Base-by-base conservation (phyloP, 1,139 yeast genomes). In the Candida gigantensis region DNA sequence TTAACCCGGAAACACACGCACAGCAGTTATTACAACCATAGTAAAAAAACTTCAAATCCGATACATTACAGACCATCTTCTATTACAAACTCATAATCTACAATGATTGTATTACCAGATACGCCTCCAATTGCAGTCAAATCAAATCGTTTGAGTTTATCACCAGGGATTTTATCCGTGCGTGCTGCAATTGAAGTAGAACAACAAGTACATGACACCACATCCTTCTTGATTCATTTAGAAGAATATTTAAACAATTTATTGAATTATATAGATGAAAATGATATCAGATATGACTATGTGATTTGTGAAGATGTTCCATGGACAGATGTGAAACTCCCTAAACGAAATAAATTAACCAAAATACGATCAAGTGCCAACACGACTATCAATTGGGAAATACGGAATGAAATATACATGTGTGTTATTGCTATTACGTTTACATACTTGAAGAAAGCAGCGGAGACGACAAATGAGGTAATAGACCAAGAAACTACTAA, bases 391-490 rank as follows among this genome's bases (percentile, higher is more conserved):
- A 9, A 30, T 7, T 70, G 75, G 75, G 47, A 52, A 2, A 42
- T 69, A 17, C 38, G 43, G 8, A 47, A 58, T 33, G 76, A 71
- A 37, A 42, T 68, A 5, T 61, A 61, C 36, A 41, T 55, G 19
- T 42, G 51, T 1, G 25, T 62, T 3, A 36, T 61, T 0, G 47
- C 72, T 0, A 43, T 55, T 3, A 43, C 68, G 0, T 52, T 68
- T 28, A 47, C 59, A 7, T 68, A 69, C 39, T 51, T 58, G 6
- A 46, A 56, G 28, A 52, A 70, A 8, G 75, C 72, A 1, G 61
- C 70, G 3, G 66, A 66, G 31, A 45, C 67, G 32, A 53, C 58
- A 9, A 65, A 65, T 42, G 72, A 67, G 18, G 47, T 68, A 29
- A 60, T 68, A 11, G 54, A 51, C 29, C 19, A 46, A 7, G 71